Evolutionary conservation across 306 rosid species (phyloP), one percentile per base, ranked within the genome.

Genomic region (Betula pendula): DNA sequence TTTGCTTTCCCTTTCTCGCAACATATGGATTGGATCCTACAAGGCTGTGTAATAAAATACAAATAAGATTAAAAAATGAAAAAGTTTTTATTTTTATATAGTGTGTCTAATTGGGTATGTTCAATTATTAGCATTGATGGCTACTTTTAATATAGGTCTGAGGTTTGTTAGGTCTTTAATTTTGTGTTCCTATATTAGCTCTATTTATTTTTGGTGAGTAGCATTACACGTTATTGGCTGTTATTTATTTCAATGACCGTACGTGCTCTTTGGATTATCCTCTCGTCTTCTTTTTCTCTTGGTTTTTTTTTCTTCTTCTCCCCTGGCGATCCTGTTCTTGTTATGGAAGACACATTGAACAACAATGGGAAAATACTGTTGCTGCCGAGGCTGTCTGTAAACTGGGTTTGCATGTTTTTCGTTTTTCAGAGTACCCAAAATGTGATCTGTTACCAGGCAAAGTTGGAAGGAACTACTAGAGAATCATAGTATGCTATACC

Each of bases 201-300:
- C 31, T 31, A 43, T 66, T 50, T n/a, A 25, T 24, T 16, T 72
- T 44, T 12, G n/a, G n/a, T n/a, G n/a, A n/a, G 10, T 13, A 59
- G 67, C 43, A 24, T 29, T 24, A 38, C 14, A 71, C 38, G 19
- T 70, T 58, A 24, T 33, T 58, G 1, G 7, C 15, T 53, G 35
- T 15, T 50, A 6, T 65, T 33, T 44, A 42, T 22, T 42, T 80
- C 17, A 55, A 62, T 43, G 22, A 51, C 38, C 44, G 42, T n/a
- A n/a, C n/a, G n/a, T 75, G 2, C 50, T 77, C 27, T 70, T 82
- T 86, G 82, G 85, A 87, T 85, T 80, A 83, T 84, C 52, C 14
- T 12, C 14, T 13, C 11, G 14, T 45, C 15, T 11, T 45, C 11
- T 13, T 45, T 3, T 45, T 45, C 14, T 45, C n/a, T n/a, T n/a